Conservation (phyloP, 1,139 yeast species). For the Ashbya aceris region DNA sequence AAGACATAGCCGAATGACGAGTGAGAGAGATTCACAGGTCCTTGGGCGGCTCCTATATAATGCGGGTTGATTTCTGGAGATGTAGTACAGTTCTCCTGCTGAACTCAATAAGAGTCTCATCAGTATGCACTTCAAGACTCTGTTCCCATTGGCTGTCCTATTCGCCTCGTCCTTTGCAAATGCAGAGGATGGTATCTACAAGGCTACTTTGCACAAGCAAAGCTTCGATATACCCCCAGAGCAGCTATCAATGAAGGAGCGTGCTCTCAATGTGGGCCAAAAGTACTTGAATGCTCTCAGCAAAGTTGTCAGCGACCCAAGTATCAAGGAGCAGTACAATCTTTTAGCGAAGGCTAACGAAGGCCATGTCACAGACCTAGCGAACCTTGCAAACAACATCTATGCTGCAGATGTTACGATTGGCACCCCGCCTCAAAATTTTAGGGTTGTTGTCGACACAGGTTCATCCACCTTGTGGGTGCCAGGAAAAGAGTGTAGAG, state of each 20-base stretch:
- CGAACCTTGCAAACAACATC: conserved; percentile 90
- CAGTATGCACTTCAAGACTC: conserved; percentile 45
- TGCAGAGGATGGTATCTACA: conserved; percentile 53
- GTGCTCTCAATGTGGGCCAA: conserved; percentile 59
- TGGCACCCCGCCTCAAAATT: conserved; percentile 89
- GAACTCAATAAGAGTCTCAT: not conserved
- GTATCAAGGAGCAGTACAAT: conserved; percentile 12
- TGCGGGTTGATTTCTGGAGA: no score
- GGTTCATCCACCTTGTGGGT: conserved; percentile 97
- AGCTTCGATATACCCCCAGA: conserved; percentile 53
- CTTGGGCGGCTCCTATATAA: no score
- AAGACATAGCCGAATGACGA: no score
- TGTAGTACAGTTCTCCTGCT: no score
- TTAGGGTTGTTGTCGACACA: conserved; percentile 87
- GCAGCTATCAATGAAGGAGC: conserved; percentile 52
- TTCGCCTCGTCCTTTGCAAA: conserved; percentile 35
- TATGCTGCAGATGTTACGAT: conserved; percentile 81
- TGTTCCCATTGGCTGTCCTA: conserved; percentile 62
- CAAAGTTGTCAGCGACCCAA: no score
- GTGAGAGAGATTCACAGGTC: no score
- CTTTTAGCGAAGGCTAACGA: conserved; percentile 1
- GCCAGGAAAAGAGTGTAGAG: conserved; percentile 78
- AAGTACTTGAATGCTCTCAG: conserved; percentile 45
- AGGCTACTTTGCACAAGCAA: conserved; percentile 55
- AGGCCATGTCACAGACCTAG: conserved; percentile 57